Conservation (phyloP, 2,329 filamentous ascomycete species). For the Pochonia chlamydosporia region DNA sequence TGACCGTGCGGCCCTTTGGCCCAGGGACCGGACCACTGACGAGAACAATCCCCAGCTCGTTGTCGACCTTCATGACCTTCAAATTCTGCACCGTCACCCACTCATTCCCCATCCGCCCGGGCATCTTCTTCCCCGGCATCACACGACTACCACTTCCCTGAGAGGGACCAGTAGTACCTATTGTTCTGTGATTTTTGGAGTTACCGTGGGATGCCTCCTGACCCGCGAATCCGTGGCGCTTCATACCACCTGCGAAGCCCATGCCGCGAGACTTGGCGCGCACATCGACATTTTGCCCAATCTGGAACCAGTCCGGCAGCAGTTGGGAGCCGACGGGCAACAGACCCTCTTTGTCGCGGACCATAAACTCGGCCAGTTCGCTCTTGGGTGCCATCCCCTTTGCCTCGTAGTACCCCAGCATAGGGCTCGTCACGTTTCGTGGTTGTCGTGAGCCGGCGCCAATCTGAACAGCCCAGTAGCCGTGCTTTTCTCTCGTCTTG, state of each 20-base stretch:
- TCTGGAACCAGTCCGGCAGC: constrained; percentile 82
- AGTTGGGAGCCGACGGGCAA: constrained; percentile 70
- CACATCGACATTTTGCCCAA: constrained; percentile 87
- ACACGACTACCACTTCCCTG: constrained; percentile 93
- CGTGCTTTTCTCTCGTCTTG: constrained; percentile 75
- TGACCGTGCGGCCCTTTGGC: constrained; percentile 79
- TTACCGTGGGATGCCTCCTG: constrained; percentile 93
- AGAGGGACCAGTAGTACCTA: constrained; percentile 83
- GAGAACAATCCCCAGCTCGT: constrained; percentile 79
- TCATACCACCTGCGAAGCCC: constrained; percentile 97
- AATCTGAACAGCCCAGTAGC: constrained; percentile 92
- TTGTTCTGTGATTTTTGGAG: constrained; percentile 85
- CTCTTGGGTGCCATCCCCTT: constrained; percentile 79
- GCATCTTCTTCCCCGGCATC: constrained; percentile 95
- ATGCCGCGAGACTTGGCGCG: constrained; percentile 74
- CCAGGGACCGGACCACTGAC: constrained; percentile 83
- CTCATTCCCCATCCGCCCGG: constrained; percentile 89
- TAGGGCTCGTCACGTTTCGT: constrained; percentile 71
- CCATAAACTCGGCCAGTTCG: constrained; percentile 80
- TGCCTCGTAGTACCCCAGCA: constrained; percentile 82
- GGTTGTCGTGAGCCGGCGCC: constrained; percentile 70
- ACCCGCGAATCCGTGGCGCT: constrained; percentile 83
- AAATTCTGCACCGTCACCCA: constrained; percentile 87
- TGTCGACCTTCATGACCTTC: constrained; percentile 81
- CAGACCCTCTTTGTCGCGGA: constrained; percentile 67